These are phyloP conservation scores for Zymoseptoria ardabiliae DNA, from an alignment of 2,329 filamentous ascomycete species.

Conservation along the genomic window DNA sequence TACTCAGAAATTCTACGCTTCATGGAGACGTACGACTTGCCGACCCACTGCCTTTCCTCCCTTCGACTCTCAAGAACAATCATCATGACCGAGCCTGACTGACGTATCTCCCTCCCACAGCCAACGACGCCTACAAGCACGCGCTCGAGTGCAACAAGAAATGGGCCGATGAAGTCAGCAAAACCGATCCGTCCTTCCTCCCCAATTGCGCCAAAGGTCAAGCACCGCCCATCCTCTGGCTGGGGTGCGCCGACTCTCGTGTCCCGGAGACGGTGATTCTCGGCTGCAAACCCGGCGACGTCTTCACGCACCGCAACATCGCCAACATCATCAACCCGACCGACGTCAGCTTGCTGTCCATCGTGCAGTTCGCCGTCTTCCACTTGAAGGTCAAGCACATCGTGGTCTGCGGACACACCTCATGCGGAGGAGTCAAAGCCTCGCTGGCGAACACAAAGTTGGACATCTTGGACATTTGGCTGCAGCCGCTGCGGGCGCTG, in stretches of 20 bases:
- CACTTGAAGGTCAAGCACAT: constrained; percentile 61
- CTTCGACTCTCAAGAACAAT: not conserved
- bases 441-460: constrained; percentile 50
- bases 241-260: constrained; percentile 80
- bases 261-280: constrained; percentile 77
- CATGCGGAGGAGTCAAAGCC: constrained; percentile 52
- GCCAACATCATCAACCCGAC: constrained; percentile 71
- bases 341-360: constrained; percentile 67
- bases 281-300: constrained; percentile 70
- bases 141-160: constrained; percentile 62
- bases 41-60: not conserved
- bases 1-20: not conserved
- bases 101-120: not conserved
- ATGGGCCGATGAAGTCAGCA: constrained; percentile 59
- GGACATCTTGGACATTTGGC: constrained; percentile 54
- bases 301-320: constrained; percentile 87
- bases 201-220: constrained; percentile 60
- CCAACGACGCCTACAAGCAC: constrained; percentile 29
- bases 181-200: constrained; percentile 66
- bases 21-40: not conserved
- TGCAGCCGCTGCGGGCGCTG: constrained; percentile 49
- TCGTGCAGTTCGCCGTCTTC: constrained; percentile 72
- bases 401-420: constrained; percentile 55
- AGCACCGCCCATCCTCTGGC: constrained; percentile 63
- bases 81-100: not conserved